These are phyloP conservation scores for Anethum foeniculum DNA, from an alignment of 140 eudicot species.

Conservation along the genomic window DNA sequence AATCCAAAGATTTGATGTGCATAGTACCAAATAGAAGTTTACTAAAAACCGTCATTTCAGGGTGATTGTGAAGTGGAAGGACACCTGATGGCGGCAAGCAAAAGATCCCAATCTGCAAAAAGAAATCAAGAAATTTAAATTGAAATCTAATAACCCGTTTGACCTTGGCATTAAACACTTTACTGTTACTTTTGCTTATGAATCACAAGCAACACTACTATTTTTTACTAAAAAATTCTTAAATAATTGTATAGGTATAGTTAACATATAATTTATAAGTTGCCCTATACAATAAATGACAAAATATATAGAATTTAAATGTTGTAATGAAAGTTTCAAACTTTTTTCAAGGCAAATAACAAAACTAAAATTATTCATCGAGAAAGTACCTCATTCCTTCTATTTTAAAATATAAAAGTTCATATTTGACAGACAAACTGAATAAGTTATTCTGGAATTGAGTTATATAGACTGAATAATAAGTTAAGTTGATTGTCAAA, in stretches of 20 bases:
- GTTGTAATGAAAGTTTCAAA: background rate
- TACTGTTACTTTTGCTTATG: background rate
- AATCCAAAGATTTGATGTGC: constrained; percentile 86
- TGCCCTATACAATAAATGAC: background rate
- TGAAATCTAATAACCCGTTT: background rate
- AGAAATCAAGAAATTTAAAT: background rate
- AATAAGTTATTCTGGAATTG: background rate
- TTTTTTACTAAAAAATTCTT: background rate
- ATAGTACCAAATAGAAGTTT: constrained; percentile 86
- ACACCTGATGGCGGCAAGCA: constrained; percentile 81
- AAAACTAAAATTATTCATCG: background rate
- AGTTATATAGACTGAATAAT: background rate
- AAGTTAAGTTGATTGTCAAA: background rate
- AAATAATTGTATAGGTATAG: background rate
- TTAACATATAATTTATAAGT: background rate
- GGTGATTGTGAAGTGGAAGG: constrained; percentile 88
- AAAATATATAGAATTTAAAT: background rate
- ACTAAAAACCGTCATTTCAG: constrained; percentile 90
- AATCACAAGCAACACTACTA: background rate
- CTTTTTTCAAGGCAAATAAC: background rate
- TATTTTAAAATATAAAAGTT: background rate
- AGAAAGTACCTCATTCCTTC: background rate
- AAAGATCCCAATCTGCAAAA: constrained; percentile 73
- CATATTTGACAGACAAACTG: background rate
- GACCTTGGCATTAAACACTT: background rate